Evolutionary conservation across 2,329 filamentous ascomycete species (phyloP).

Genomic region (Trichophyton verrucosum): DNA sequence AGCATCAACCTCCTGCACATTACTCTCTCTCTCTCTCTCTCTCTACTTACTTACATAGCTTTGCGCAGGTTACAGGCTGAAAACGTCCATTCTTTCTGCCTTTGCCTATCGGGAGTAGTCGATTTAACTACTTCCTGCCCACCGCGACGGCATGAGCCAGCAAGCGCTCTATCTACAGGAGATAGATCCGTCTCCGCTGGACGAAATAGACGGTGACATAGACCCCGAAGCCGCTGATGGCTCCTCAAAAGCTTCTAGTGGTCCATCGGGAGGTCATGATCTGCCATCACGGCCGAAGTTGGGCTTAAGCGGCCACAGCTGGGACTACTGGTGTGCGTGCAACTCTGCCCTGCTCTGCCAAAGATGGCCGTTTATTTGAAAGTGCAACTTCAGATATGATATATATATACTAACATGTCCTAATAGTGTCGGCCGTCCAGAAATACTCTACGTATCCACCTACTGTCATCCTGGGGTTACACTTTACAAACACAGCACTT

Average conservation of each 20-base stretch:
- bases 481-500: conserved; percentile 69
- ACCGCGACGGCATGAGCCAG: conserved; percentile 3
- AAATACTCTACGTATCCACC: conserved; percentile 83
- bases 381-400: neutral
- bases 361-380: neutral
- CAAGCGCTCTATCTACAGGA: conserved; percentile 43
- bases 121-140: too few relatives aligned
- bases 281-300: conserved; percentile 18
- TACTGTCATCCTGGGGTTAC: conserved; percentile 60
- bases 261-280: neutral
- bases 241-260: neutral
- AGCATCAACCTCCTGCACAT: too few relatives aligned
- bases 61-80: too few relatives aligned
- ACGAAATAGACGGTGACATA: conserved; percentile 42
- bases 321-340: conserved; percentile 61
- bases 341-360: too few relatives aligned
- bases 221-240: conserved; percentile 10
- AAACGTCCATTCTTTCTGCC: too few relatives aligned
- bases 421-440: conserved; percentile 60
- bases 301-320: conserved; percentile 56
- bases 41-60: too few relatives aligned
- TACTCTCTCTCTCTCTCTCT: too few relatives aligned
- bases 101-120: too few relatives aligned
- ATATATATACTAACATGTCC: neutral
- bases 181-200: conserved; percentile 72